phyloP scores from a whole-genome alignment of 805 yeast genomes.

The Ogataea angusta region DNA sequence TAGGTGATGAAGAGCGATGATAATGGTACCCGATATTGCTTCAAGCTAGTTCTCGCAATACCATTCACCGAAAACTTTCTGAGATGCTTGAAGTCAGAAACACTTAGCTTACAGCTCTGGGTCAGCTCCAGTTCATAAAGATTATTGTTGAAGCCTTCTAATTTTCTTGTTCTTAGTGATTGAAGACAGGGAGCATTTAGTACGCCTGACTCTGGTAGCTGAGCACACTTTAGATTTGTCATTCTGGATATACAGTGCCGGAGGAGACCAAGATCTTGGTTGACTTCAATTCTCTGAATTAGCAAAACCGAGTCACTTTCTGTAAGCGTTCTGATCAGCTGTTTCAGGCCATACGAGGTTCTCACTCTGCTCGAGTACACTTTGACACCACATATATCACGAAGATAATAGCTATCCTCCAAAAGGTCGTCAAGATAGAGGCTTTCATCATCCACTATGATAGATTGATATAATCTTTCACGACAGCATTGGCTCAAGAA shows the following conservation, averaged over 20 bases:
- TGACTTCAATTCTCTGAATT: conserved; percentile 2
- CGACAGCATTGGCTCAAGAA: conserved; percentile 11
- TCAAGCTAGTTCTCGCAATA: conserved; percentile 3
- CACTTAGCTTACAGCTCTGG: background rate
- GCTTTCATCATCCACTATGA: conserved; percentile 24
- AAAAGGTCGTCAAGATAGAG: conserved; percentile 25
- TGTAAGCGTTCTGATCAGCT: conserved; percentile 18
- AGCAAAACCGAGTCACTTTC: background rate
- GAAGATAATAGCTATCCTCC: conserved; percentile 12
- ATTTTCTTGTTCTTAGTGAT: conserved; percentile 1
- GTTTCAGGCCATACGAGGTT: conserved; percentile 23
- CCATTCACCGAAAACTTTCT: conserved; percentile 1
- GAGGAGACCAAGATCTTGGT: background rate
- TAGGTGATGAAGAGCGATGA: background rate
- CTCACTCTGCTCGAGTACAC: conserved; percentile 20
- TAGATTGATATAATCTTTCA: conserved; percentile 22
- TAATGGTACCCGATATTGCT: background rate
- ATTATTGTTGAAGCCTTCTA: background rate
- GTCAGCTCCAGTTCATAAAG: background rate
- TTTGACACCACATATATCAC: conserved; percentile 11
- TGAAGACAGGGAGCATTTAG: background rate
- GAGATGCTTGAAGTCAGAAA: background rate
- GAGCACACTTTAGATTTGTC: conserved; percentile 1
- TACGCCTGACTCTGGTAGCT: background rate
- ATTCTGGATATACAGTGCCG: background rate